A percentile compares a stretch with the other conserved stretches of the same genome.
Conservation (phyloP, 257 asterid genomes). For the Ocimum tenuiflorum region DNA sequence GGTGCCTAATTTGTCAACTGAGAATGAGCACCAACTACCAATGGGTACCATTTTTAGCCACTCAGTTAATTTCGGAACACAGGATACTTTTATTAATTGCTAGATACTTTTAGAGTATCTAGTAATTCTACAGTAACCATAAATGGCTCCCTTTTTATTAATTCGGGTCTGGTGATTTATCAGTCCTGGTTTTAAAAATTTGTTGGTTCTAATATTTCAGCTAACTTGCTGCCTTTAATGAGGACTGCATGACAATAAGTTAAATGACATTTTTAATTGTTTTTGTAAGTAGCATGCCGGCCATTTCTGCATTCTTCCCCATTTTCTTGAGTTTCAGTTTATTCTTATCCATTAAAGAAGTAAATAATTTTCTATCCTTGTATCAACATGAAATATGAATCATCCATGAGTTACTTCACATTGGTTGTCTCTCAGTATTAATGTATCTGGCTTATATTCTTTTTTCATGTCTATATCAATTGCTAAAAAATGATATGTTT, state of each 20-base stretch:
- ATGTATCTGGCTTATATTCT: background rate
- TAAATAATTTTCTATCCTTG: background rate
- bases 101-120: too few relatives aligned
- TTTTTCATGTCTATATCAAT: background rate
- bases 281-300: slow-evolving; percentile 1
- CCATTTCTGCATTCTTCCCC: background rate
- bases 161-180: too few relatives aligned
- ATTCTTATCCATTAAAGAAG: background rate
- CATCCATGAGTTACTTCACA: background rate
- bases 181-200: background rate
- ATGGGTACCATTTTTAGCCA: too few relatives aligned
- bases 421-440: background rate
- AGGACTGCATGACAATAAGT: background rate
- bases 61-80: too few relatives aligned
- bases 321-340: background rate
- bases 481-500: background rate
- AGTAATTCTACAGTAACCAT: too few relatives aligned
- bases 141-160: too few relatives aligned
- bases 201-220: background rate
- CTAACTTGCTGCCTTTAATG: background rate
- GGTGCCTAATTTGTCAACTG: too few relatives aligned
- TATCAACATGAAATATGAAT: background rate
- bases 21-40: too few relatives aligned
- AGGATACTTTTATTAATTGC: too few relatives aligned
- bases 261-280: background rate